Base-by-base conservation (phyloP, 2,329 filamentous ascomycete species). In the Curvularia verruculosa region DNA sequence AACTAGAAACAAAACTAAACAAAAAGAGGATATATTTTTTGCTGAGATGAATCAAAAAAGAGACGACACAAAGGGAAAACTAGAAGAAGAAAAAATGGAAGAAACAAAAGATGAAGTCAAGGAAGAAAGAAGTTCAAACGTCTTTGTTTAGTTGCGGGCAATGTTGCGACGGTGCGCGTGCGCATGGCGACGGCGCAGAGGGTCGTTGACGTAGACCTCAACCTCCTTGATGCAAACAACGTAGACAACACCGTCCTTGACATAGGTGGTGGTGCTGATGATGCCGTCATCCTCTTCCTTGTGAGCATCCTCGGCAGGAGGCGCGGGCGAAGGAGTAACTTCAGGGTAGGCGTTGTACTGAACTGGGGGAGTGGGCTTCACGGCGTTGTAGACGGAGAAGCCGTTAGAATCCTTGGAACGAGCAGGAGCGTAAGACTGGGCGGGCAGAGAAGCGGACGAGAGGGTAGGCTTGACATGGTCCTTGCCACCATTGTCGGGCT, bases 201-300 rank as follows among this genome's bases (percentile, higher is more conserved):
- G 67, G 3, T 74, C 75, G 5, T 77, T 80, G 51, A 79, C 75
- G 24, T 74, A 78, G 40, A 81, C 67, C 18, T 76, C 70, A 36
- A 77, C 71, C 65, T 82, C 72, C 69, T 79, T 75, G 58, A 81
- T 77, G 47, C 74, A 75, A 44, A 81, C 68, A 64, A 81, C 78
- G 65, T 80, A 75, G 43, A 81, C 78, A 55, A 76, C 69, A 58
- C 78, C 78, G 29, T 66, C 75, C 61, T 73, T 74, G 52, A 79
- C 81, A 66, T 76, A 78, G 44, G 72, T 78, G 31, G 71, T 75
- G 24, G 79, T 81, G 40, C 70, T 67, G 61, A 79, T 59, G 61
- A 75, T 70, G 10, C 44, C 58, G 21, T 61, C 60, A 23, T 59
- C 52, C 41, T 45, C 24, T 5, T 19, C 8, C 15, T 29, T 19